Conservation (phyloP, 2,329 filamentous ascomycete species). For the Dactylellina parvicollis region DNA sequence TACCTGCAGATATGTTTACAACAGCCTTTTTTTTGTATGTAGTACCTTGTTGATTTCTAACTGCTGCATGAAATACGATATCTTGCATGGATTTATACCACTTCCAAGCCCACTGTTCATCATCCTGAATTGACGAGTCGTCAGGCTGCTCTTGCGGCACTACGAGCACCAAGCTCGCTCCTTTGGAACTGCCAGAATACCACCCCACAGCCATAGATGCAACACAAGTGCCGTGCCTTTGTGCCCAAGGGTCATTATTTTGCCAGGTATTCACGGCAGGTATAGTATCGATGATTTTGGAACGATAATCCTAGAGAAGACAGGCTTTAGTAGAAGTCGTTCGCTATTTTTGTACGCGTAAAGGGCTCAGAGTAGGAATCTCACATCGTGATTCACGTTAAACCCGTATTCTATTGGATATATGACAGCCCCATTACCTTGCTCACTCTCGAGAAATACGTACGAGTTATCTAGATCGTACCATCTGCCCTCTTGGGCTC, state of each 20-base stretch:
- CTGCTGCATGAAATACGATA: not conserved
- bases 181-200: slow-evolving; percentile 16
- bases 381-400: slow-evolving; percentile 4
- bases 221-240: slow-evolving; percentile 14
- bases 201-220: slow-evolving; percentile 3
- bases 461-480: slow-evolving; percentile 23
- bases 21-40: slow-evolving; percentile 9
- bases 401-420: slow-evolving; percentile 8
- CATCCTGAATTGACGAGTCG: not conserved
- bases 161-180: slow-evolving; percentile 7
- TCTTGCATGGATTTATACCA: not conserved
- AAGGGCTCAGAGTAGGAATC: too few species aligned
- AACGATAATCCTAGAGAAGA: slow-evolving; percentile 5
- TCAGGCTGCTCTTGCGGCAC: not conserved
- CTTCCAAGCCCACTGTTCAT: slow-evolving; percentile 2
- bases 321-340: not conserved
- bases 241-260: not conserved
- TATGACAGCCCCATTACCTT: not conserved
- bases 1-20: slow-evolving; percentile 9
- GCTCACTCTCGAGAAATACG: slow-evolving; percentile 4
- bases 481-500: slow-evolving; percentile 2
- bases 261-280: not conserved
- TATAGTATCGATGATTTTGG: not conserved
- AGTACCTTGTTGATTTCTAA: not conserved
- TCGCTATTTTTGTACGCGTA: not conserved